Percentiles rank a stretch among this genome's conserved stretches.
phyloP scores from a whole-genome alignment of 129 eudicot species.

The Cynara cardunculus region DNA sequence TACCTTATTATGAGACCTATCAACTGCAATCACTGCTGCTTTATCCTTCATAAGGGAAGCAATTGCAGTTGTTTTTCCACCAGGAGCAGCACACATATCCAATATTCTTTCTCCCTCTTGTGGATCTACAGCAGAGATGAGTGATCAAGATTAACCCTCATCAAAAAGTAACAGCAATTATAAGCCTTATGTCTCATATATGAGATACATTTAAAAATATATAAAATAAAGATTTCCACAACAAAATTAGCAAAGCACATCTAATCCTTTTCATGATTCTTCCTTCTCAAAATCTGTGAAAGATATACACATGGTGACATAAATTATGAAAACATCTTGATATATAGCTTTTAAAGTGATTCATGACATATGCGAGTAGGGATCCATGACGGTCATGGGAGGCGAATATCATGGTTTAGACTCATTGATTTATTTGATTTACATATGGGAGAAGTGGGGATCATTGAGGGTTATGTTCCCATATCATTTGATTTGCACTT shows the following conservation, averaged over 20 bases:
- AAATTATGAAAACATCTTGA: neutral
- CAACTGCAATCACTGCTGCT: constrained; percentile 84
- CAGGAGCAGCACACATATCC: constrained; percentile 99
- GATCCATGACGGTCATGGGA: too few species aligned
- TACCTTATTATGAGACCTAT: constrained; percentile 99
- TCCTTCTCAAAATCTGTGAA: neutral
- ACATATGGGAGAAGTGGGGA: too few species aligned
- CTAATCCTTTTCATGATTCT: neutral
- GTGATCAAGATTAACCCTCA: neutral
- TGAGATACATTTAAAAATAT: neutral
- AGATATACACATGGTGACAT: neutral
- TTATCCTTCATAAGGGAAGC: constrained; percentile 93
- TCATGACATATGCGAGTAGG: too few species aligned
- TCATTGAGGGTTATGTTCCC: too few species aligned
- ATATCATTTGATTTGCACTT: too few species aligned
- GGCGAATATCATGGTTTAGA: too few species aligned
- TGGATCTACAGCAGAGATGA: constrained; percentile 55
- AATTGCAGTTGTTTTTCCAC: constrained; percentile 98
- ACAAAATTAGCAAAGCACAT: neutral
- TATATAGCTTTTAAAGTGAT: neutral
- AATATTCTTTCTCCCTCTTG: constrained; percentile 87
- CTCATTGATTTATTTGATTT: too few species aligned
- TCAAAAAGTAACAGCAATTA: neutral
- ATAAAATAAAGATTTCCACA: neutral
- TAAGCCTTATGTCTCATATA: neutral